Percentiles rank a stretch among this genome's conserved stretches.
Conservation (phyloP, 495 filamentous ascomycete species). For the Pyronema domesticum region DNA sequence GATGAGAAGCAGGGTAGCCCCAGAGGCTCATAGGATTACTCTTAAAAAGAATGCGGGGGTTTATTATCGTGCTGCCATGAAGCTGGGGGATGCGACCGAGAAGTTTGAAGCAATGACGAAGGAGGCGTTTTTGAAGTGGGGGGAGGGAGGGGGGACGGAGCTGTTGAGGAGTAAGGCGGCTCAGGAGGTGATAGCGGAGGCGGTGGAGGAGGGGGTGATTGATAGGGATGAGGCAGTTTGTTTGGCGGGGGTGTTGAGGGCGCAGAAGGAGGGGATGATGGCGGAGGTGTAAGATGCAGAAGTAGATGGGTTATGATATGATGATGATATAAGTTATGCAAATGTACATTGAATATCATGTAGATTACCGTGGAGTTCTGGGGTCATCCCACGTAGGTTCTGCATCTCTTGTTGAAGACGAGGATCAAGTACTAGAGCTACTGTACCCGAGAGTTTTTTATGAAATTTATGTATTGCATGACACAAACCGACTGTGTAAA, state of each 20-base stretch:
- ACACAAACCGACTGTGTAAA: too few species aligned
- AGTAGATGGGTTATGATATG: too few species aligned
- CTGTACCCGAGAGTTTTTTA: too few species aligned
- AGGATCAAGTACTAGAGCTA: too few species aligned
- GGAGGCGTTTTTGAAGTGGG: constrained; percentile 18
- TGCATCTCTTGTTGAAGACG: too few species aligned
- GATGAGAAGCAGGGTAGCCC: constrained; percentile 32
- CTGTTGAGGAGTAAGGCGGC: constrained; percentile 1
- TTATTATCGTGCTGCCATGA: constrained; percentile 44
- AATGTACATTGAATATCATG: too few species aligned
- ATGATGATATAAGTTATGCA: too few species aligned
- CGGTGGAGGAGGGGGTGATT: constrained; percentile 10
- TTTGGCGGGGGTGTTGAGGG: constrained; percentile 6
- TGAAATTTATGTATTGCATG: too few species aligned
- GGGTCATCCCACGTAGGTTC: too few species aligned
- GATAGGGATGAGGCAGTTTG: constrained; percentile 21
- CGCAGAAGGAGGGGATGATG: too few species aligned
- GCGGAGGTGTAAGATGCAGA: too few species aligned
- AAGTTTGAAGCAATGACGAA: constrained; percentile 15
- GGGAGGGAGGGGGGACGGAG: background rate
- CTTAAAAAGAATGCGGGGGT: constrained; percentile 45
- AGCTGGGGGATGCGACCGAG: constrained; percentile 22
- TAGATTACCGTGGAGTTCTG: too few species aligned
- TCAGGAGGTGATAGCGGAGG: background rate
- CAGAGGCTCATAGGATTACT: constrained; percentile 30